Base-by-base conservation (phyloP, 1,284 basidiomycete genomes). In the Apiotrichum laibachii region DNA sequence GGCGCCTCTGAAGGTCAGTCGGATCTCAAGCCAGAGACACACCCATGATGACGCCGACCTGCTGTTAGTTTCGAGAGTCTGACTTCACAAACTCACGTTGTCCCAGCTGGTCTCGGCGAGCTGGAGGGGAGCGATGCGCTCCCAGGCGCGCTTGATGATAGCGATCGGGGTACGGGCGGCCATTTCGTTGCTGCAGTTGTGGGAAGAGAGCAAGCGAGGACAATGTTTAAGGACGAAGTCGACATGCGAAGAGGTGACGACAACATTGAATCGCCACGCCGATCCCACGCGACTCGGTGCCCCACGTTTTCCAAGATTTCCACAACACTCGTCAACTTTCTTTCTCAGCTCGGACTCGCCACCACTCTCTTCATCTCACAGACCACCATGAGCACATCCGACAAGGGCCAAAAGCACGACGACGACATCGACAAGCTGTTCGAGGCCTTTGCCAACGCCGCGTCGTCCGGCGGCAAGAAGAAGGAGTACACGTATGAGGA, bases 1-100 rank as follows among this genome's bases (percentile, higher is more conserved):
- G 90, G 90, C 0, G 89, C 86, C 81, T 93, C 91, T 90, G 61
- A 12, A 40, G 22, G 8, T n/a, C 35, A 37, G 52, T 54, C 53
- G 60, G 50, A 11, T 33, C 45, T 34, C 18, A 56, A 16, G 39
- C 50, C 33, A 34, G 16, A 13, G 16, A 60, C 61, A 33, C 65
- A 90, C 90, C 89, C 76, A 92, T 80, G 50, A 93, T 80, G 48
- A 92, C 79, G 56, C 91, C 91, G 64, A 92, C 89, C 90, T 92
- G 71, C 15, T 2, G 54, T 68, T 50, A 65, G 56, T 45, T 44
- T 13, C 43, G 39, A 34, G 37, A 34, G 19, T 15, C 7, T 18
- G 13, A 11, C 4, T 6, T 2, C 4, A 11, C 5, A 11, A 37
- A 72, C 88, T 77, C 65, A 93, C 91, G 78, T 94, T 94, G 72